Evolutionary conservation across 192 early-diverging fungal species (phyloP).

Genomic region (Hyaloraphidium curvatum): DNA sequence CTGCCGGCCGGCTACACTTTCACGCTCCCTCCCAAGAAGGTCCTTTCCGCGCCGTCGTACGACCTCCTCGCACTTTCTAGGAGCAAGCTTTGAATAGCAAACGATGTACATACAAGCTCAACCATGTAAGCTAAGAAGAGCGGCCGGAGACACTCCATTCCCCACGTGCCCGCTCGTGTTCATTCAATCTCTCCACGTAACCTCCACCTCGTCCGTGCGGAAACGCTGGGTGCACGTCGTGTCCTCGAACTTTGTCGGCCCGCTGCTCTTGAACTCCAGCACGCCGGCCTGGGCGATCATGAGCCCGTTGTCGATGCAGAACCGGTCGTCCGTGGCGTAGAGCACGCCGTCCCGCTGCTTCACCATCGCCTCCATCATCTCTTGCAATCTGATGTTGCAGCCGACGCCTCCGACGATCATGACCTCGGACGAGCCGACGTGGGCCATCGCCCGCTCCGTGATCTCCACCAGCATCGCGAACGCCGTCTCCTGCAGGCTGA

Average conservation of each 20-base stretch:
- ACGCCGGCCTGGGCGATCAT: slow-evolving; percentile 98
- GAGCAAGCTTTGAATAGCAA: neutral
- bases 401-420: slow-evolving; percentile 94
- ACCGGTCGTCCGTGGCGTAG: slow-evolving; percentile 90
- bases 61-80: neutral
- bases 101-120: no score
- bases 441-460: slow-evolving; percentile 96
- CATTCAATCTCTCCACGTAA: slow-evolving; percentile 48
- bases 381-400: slow-evolving; percentile 83
- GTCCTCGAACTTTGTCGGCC: slow-evolving; percentile 59
- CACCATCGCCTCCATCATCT: slow-evolving; percentile 97
- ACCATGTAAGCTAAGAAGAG: no score
- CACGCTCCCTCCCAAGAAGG: neutral
- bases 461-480: slow-evolving; percentile 99
- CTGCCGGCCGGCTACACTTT: neutral
- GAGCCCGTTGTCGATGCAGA: slow-evolving; percentile 97
- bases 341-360: slow-evolving; percentile 64
- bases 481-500: slow-evolving; percentile 84
- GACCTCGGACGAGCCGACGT: slow-evolving; percentile 77
- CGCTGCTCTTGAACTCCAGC: slow-evolving; percentile 61
- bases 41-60: neutral
- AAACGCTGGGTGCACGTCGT: slow-evolving; percentile 88
- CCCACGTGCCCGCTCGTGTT: neutral
- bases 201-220: slow-evolving; percentile 68
- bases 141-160: neutral